Evolutionary conservation across 768 basidiomycete species (phyloP).

Genomic region (Hericium coralloides): DNA sequence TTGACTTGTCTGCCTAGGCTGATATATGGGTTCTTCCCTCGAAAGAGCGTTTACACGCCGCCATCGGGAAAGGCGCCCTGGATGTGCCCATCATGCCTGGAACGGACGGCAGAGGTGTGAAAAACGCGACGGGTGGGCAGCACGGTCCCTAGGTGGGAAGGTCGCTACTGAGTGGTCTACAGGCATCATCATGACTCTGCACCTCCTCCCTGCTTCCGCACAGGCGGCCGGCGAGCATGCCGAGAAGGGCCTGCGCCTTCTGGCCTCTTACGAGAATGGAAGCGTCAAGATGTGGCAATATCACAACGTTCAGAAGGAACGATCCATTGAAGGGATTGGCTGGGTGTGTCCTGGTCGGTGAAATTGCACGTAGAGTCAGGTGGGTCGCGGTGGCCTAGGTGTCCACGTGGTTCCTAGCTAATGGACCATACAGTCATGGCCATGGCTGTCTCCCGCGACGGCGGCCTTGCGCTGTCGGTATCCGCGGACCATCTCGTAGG

Average conservation of each 20-base stretch:
- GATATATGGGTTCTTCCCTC: constrained; percentile 82
- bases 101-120: constrained; percentile 37
- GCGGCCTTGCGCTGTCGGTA: constrained; percentile 60
- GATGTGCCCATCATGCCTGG: constrained; percentile 17
- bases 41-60: constrained; percentile 67
- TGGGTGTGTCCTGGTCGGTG: constrained; percentile 66
- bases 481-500: constrained; percentile 79
- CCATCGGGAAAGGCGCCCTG: constrained; percentile 55
- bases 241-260: constrained; percentile 41
- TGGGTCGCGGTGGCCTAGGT: constrained; percentile 24
- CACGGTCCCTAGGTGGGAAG: not conserved
- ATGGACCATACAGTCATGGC: constrained; percentile 60
- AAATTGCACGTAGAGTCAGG: constrained; percentile 69
- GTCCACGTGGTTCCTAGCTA: not conserved
- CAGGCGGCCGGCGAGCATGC: constrained; percentile 16
- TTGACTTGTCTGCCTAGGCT: constrained; percentile 40
- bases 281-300: constrained; percentile 64
- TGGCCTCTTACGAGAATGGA: constrained; percentile 83
- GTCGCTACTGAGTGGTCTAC: not conserved
- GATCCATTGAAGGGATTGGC: constrained; percentile 59
- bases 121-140: constrained; percentile 44
- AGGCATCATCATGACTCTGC: constrained; percentile 90
- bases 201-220: constrained; percentile 36
- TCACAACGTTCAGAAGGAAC: constrained; percentile 28
- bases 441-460: constrained; percentile 58